A percentile compares a stretch with the other conserved stretches of the same genome.
Conservation (phyloP, 2,329 filamentous ascomycete species). For the Calcarisporium arbuscula region DNA sequence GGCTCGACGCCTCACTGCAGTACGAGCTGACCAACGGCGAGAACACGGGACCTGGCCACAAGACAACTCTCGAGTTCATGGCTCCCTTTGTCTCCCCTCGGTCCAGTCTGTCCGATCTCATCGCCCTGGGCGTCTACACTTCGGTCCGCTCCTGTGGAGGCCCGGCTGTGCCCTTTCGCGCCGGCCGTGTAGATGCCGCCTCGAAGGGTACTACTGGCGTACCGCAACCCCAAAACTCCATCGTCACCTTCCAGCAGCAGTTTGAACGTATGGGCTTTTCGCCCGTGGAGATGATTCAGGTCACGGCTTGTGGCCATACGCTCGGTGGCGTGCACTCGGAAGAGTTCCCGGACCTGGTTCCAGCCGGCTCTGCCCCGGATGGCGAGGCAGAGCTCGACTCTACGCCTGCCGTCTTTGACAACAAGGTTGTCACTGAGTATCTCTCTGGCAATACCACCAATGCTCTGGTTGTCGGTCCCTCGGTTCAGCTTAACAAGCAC, state of each 20-base stretch:
- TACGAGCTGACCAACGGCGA: slow-evolving; percentile 51
- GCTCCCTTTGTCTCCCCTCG: slow-evolving; percentile 44
- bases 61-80: slow-evolving; percentile 46
- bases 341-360: slow-evolving; percentile 48
- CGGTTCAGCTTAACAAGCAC: slow-evolving; percentile 36
- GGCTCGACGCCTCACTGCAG: slow-evolving; percentile 53
- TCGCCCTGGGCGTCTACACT: slow-evolving; percentile 52
- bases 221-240: slow-evolving; percentile 50
- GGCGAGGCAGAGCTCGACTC: slow-evolving; percentile 42
- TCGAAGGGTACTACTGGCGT: slow-evolving; percentile 41
- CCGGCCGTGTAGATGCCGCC: slow-evolving; percentile 49
- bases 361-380: slow-evolving; percentile 33
- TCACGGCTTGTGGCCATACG: slow-evolving; percentile 55
- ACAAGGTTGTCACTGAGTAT: slow-evolving; percentile 51
- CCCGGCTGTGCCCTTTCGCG: slow-evolving; percentile 44
- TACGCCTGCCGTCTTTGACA: slow-evolving; percentile 45
- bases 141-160: slow-evolving; percentile 55
- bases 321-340: slow-evolving; percentile 52
- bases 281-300: slow-evolving; percentile 50
- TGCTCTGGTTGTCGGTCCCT: slow-evolving; percentile 47
- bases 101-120: slow-evolving; percentile 49
- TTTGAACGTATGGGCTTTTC: slow-evolving; percentile 54
- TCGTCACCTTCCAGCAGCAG: slow-evolving; percentile 44
- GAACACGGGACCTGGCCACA: slow-evolving; percentile 50
- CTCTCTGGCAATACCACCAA: slow-evolving; percentile 46